Conservation (phyloP, 176 grass and related monocot genomes). For the Oryza australiensis region DNA sequence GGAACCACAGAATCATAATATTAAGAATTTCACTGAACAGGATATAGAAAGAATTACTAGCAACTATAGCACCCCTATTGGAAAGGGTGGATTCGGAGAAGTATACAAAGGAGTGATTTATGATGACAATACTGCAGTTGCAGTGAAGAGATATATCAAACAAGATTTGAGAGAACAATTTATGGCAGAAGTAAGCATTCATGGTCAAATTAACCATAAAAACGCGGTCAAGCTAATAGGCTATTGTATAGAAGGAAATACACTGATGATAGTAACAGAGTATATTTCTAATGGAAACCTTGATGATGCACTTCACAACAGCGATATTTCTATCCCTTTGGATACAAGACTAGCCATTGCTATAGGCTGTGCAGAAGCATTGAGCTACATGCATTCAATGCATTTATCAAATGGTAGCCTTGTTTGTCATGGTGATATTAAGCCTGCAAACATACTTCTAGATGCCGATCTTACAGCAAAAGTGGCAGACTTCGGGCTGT, state of each 20-base stretch:
- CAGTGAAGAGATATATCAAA: constrained; percentile 32
- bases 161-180: constrained; percentile 13
- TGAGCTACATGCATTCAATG: too few relatives aligned
- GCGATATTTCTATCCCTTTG: too few relatives aligned
- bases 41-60: constrained; percentile 24
- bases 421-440: too few relatives aligned
- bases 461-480: too few relatives aligned
- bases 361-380: too few relatives aligned
- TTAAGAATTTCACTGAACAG: constrained; percentile 18
- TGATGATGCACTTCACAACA: constrained; percentile 16
- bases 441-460: too few relatives aligned
- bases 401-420: too few relatives aligned
- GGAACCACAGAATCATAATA: too few relatives aligned
- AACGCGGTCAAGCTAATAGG: too few relatives aligned
- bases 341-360: too few relatives aligned
- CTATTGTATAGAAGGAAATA: neutral
- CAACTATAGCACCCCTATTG: constrained; percentile 25
- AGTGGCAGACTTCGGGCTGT: neutral
- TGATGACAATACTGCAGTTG: constrained; percentile 9
- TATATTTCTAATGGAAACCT: constrained; percentile 37
- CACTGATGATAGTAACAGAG: neutral
- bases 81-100: constrained; percentile 28
- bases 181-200: constrained; percentile 16
- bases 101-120: constrained; percentile 24
- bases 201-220: constrained; percentile 21